A percentile compares a stretch with the other conserved stretches of the same genome.
Evolutionary conservation across 768 basidiomycete genomes (phyloP).

Genomic region (Cystobasidiopsis lactophilus): DNA sequence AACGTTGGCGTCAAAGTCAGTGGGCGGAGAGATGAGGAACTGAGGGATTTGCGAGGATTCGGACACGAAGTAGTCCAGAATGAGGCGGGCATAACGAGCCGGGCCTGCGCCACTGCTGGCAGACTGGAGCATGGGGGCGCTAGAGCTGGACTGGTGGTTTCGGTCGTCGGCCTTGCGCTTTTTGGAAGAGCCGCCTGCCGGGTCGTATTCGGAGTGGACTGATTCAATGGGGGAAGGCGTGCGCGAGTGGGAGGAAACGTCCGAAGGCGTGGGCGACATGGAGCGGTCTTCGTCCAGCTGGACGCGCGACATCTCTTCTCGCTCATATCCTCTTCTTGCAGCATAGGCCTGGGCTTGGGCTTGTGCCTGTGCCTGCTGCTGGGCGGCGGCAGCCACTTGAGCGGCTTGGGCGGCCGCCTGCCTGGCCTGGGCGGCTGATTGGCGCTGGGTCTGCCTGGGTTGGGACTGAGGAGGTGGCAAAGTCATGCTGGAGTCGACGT

Average conservation of each 20-base stretch:
- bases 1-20: conserved; percentile 85
- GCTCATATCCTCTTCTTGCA: not conserved
- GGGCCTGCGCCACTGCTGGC: conserved; percentile 18
- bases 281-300: conserved; percentile 61
- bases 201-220: conserved; percentile 1
- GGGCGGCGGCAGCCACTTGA: conserved; percentile 6
- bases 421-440: not conserved
- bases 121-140: conserved; percentile 3
- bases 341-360: not conserved
- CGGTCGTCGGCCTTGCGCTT: conserved; percentile 9
- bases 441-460: not conserved
- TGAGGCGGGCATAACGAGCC: conserved; percentile 61
- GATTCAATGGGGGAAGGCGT: conserved; percentile 66
- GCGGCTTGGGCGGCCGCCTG: conserved; percentile 1
- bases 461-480: not conserved
- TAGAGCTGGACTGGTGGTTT: not conserved
- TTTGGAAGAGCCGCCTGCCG: not conserved
- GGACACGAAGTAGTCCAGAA: conserved; percentile 95
- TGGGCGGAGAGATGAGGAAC: conserved; percentile 63
- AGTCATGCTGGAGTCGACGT: not conserved
- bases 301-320: conserved; percentile 1
- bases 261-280: conserved; percentile 72
- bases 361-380: not conserved
- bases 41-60: conserved; percentile 79
- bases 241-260: conserved; percentile 64